phyloP scores from a whole-genome alignment of 257 asterid species.

The Plantago ovata region DNA sequence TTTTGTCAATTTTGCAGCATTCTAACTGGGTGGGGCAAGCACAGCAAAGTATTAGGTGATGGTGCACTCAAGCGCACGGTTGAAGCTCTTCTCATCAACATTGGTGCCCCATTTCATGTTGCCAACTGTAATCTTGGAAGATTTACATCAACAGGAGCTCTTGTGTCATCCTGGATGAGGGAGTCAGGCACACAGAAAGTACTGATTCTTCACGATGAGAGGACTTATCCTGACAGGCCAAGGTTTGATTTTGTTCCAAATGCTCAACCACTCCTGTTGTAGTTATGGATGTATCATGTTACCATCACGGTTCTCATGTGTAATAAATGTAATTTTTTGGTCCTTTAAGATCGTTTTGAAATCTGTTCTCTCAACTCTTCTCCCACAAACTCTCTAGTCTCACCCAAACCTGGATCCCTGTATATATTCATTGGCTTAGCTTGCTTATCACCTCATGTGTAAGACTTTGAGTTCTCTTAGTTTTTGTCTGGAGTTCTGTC shows the following conservation, averaged over 20 bases:
- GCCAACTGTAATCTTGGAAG: conserved; percentile 86
- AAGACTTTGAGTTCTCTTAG: no score
- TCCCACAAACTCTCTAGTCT: no score
- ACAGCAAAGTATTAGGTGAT: conserved; percentile 90
- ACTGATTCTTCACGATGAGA: conserved; percentile 73
- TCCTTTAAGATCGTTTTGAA: no score
- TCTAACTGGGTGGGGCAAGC: conserved; percentile 98
- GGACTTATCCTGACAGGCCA: conserved; percentile 26
- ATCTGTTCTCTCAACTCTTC: no score
- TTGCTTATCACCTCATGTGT: no score
- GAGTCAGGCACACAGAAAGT: conserved; percentile 75
- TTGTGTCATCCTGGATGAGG: conserved; percentile 80
- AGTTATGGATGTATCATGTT: conserved; percentile 26
- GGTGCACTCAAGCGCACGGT: conserved; percentile 70
- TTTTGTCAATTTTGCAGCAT: conserved; percentile 45
- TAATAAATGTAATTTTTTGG: conserved; percentile 23
- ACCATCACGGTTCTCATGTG: conserved; percentile 17
- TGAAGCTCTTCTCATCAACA: conserved; percentile 70
- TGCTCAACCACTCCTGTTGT: conserved; percentile 44
- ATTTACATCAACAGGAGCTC: conserved; percentile 69
- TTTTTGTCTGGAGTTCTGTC: no score
- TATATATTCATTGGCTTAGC: no score
- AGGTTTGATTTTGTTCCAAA: conserved; percentile 32
- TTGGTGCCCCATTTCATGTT: conserved; percentile 79
- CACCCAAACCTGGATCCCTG: no score